phyloP scores from a whole-genome alignment of 2,329 filamentous ascomycete genomes.

The Diaporthe citri region DNA sequence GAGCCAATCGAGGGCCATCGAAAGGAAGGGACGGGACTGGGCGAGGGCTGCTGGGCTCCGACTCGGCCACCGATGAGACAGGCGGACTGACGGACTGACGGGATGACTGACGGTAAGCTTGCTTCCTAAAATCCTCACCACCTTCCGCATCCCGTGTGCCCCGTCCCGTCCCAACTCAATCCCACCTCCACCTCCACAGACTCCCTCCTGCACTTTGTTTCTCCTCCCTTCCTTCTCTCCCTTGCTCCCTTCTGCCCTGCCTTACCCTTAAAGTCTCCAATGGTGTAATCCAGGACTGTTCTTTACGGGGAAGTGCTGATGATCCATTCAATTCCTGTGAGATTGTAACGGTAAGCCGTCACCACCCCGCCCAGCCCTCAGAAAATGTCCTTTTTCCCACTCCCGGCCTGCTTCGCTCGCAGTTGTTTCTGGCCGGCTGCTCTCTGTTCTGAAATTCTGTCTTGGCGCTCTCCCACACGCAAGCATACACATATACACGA shows the following conservation, averaged over 20 bases:
- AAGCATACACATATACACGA: not conserved
- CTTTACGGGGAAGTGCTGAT: conserved; percentile 11
- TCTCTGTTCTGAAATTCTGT: not conserved
- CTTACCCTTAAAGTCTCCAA: not conserved
- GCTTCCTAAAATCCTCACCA: conserved; percentile 19
- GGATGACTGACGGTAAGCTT: conserved; percentile 19
- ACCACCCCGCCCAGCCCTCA: not conserved
- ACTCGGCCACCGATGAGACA: conserved; percentile 24
- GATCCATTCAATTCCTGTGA: conserved; percentile 1
- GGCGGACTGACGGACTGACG: conserved; percentile 19
- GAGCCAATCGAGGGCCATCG: conserved; percentile 18
- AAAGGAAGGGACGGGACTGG: not conserved
- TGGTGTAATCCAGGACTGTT: conserved; percentile 17
- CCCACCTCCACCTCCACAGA: not conserved
- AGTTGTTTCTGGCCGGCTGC: not conserved
- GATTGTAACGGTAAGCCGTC: conserved; percentile 23
- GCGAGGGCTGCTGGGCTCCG: conserved; percentile 7
- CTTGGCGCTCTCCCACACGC: not conserved
- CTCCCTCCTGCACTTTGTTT: not conserved
- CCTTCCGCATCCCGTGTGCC: conserved; percentile 26
- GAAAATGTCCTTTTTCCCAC: not conserved
- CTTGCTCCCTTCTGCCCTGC: not conserved
- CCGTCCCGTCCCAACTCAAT: conserved; percentile 9
- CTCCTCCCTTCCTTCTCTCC: not conserved
- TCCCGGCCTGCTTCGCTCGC: not conserved